phyloP scores from a whole-genome alignment of 345 rosid genomes.

The Excoecaria cochinchinensis region DNA sequence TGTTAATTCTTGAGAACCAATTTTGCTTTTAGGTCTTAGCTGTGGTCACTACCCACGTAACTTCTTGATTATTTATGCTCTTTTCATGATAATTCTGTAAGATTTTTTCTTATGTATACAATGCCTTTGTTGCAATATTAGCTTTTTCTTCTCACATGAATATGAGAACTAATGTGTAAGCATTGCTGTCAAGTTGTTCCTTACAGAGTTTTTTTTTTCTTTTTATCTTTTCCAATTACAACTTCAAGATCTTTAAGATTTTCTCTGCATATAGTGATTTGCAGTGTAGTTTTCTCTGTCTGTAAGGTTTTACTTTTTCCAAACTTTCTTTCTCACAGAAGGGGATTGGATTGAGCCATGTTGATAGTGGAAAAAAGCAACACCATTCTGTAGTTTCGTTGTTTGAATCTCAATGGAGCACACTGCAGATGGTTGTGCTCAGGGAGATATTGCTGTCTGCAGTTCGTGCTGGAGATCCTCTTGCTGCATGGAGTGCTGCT shows the following conservation, averaged over 20 bases:
- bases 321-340: slow-evolving; percentile 25
- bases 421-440: slow-evolving; percentile 97
- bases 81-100: not conserved
- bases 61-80: not conserved
- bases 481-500: slow-evolving; percentile 98
- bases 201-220: too few relatives aligned
- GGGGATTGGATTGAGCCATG: slow-evolving; percentile 58
- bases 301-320: not conserved
- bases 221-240: too few relatives aligned
- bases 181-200: not conserved
- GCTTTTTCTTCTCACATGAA: not conserved
- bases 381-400: slow-evolving; percentile 81
- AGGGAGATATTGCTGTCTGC: slow-evolving; percentile 97
- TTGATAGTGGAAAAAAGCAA: slow-evolving; percentile 72
- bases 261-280: not conserved
- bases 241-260: not conserved
- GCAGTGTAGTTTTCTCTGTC: not conserved
- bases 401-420: slow-evolving; percentile 98
- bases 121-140: not conserved
- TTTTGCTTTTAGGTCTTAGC: not conserved
- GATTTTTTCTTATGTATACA: not conserved
- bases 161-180: not conserved
- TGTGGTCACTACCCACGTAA: not conserved
- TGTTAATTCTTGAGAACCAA: not conserved
- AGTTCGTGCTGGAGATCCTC: slow-evolving; percentile 97